Evolutionary conservation across 2,329 filamentous ascomycete species (phyloP).

Genomic region (Clonostachys chloroleuca): DNA sequence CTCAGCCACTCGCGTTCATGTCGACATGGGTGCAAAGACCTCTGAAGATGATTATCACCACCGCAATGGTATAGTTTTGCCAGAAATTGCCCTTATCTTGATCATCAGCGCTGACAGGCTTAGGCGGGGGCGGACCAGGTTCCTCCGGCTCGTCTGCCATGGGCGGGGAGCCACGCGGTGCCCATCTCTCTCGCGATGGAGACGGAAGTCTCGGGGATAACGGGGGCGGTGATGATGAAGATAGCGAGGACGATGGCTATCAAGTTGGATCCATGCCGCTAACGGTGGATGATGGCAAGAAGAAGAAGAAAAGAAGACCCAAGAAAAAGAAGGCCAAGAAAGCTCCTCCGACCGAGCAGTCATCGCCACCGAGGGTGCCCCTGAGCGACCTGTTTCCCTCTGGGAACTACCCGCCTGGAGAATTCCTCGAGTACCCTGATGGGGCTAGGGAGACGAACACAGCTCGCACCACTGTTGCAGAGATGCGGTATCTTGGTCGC

Average conservation of each 20-base stretch:
- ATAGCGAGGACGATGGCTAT: slow-evolving; percentile 9
- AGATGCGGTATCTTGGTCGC: slow-evolving; percentile 13
- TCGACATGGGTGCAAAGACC: slow-evolving; percentile 33
- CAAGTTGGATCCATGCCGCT: background rate
- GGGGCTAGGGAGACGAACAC: slow-evolving; percentile 8
- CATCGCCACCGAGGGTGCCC: slow-evolving; percentile 23
- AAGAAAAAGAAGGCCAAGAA: slow-evolving; percentile 12
- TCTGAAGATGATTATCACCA: slow-evolving; percentile 24
- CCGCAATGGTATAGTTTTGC: slow-evolving; percentile 17
- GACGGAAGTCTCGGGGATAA: slow-evolving; percentile 29
- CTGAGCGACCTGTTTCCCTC: slow-evolving; percentile 19
- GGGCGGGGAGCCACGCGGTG: slow-evolving; percentile 35
- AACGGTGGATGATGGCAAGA: slow-evolving; percentile 10
- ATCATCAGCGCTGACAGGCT: slow-evolving; percentile 6
- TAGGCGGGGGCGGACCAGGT: too few species aligned
- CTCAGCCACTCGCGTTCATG: slow-evolving; percentile 8
- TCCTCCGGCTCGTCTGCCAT: background rate
- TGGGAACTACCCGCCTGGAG: slow-evolving; percentile 18
- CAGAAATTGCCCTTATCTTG: slow-evolving; percentile 9
- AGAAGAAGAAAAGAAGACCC: slow-evolving; percentile 15
- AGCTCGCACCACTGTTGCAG: slow-evolving; percentile 12
- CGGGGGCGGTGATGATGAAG: slow-evolving; percentile 18
- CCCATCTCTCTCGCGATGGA: slow-evolving; percentile 32
- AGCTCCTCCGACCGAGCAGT: slow-evolving; percentile 9
- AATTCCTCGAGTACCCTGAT: slow-evolving; percentile 14